phyloP scores from a whole-genome alignment of 176 grass and related monocot species.

The Aegilops umbellulata region DNA sequence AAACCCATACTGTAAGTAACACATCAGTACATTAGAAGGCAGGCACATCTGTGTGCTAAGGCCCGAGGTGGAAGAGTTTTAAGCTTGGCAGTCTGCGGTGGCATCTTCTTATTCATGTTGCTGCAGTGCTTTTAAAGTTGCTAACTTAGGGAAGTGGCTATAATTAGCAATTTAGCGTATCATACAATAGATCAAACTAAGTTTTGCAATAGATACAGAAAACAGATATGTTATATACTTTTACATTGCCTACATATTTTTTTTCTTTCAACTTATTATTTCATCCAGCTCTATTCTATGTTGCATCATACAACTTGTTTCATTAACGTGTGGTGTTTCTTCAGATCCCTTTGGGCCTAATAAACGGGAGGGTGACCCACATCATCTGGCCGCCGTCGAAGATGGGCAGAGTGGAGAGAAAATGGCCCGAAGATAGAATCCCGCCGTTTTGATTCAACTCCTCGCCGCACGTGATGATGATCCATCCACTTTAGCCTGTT shows the following conservation, averaged over 20 bases:
- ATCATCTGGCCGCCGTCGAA: slow-evolving; percentile 78
- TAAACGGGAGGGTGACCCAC: slow-evolving; percentile 70
- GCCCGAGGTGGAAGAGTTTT: not conserved
- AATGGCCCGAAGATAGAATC: slow-evolving; percentile 49
- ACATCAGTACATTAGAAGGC: not conserved
- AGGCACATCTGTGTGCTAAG: not conserved
- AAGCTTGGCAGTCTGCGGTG: not conserved
- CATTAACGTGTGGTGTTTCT: not conserved
- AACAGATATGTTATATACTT: too few relatives aligned
- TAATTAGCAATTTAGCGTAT: not conserved
- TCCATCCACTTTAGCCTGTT: slow-evolving; percentile 19
- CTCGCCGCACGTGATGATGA: not conserved
- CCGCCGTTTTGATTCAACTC: slow-evolving; percentile 27
- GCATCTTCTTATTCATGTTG: not conserved
- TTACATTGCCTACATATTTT: too few relatives aligned
- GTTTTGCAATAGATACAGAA: not conserved
- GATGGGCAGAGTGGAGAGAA: slow-evolving; percentile 62
- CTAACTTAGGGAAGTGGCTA: too few relatives aligned
- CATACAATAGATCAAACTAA: not conserved
- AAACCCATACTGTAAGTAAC: not conserved
- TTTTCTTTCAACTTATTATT: too few relatives aligned
- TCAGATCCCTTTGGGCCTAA: slow-evolving; percentile 86
- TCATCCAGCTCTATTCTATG: not conserved
- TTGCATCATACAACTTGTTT: not conserved
- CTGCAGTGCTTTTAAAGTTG: not conserved